These are phyloP conservation scores for Colletotrichum spaethianum DNA, from an alignment of 2,329 filamentous ascomycete genomes.

Conservation along the genomic window DNA sequence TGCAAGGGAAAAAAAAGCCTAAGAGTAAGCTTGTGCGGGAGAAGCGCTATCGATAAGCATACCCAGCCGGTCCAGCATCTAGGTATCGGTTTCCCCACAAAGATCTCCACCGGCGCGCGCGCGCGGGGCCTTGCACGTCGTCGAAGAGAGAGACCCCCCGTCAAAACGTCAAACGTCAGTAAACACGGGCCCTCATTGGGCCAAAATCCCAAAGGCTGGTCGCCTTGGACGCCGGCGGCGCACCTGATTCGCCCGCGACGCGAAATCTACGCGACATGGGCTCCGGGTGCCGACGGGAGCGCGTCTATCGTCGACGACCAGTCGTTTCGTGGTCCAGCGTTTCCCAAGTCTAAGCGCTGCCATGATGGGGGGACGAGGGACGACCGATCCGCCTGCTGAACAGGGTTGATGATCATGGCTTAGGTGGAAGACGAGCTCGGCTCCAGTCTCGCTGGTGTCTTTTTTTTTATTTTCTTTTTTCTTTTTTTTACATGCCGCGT, in stretches of 20 bases:
- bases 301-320: conserved; percentile 24
- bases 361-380: not conserved
- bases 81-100: conserved; percentile 1
- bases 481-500: not conserved
- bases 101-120: conserved; percentile 11
- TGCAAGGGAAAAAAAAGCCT: conserved; percentile 17
- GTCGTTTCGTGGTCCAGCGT: conserved; percentile 4
- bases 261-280: conserved; percentile 12
- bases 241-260: conserved; percentile 20
- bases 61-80: not conserved
- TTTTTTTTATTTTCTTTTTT: not conserved
- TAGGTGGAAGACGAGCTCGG: not conserved
- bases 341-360: conserved; percentile 21
- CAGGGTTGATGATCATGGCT: not conserved
- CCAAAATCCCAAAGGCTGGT: conserved; percentile 16
- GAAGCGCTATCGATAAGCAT: conserved; percentile 40
- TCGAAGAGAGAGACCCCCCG: too few relatives aligned
- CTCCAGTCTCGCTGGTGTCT: not conserved
- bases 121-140: not conserved
- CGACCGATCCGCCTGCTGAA: not conserved
- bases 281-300: conserved; percentile 7
- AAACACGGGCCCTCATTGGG: conserved; percentile 7
- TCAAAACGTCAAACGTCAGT: not conserved
- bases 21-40: conserved; percentile 13
- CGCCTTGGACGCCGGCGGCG: not conserved